Conservation (phyloP, 2,329 filamentous ascomycete species). For the Colletotrichum tofieldiae region DNA sequence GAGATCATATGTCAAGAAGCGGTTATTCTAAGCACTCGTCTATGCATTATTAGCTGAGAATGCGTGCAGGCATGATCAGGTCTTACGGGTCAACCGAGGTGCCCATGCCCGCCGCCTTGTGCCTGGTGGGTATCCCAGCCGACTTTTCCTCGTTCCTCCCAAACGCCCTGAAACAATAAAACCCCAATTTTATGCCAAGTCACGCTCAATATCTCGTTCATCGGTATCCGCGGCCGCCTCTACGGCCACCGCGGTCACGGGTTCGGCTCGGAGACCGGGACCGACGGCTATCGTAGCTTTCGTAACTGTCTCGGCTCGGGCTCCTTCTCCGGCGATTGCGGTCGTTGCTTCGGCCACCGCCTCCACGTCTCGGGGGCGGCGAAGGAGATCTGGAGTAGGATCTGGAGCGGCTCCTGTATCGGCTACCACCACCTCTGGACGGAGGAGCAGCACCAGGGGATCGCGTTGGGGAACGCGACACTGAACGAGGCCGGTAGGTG, state of each 20-base stretch:
- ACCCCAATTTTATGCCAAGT: conserved; percentile 6
- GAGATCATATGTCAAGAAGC: conserved; percentile 20
- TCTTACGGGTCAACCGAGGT: conserved; percentile 38
- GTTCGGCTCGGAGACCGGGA: conserved; percentile 34
- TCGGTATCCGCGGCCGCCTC: conserved; percentile 27
- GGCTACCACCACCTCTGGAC: conserved; percentile 52
- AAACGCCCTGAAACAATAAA: conserved; percentile 37
- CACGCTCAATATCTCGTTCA: conserved; percentile 11
- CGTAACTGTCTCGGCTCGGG: conserved; percentile 56
- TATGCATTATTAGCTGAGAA: conserved; percentile 39
- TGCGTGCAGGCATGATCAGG: conserved; percentile 29
- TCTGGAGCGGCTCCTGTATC: conserved; percentile 63
- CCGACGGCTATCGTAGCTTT: conserved; percentile 56
- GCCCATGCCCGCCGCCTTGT: conserved; percentile 30
- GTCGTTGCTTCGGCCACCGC: conserved; percentile 48
- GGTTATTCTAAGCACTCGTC: conserved; percentile 24
- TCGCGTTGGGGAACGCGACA: conserved; percentile 64
- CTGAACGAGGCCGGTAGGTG: conserved; percentile 74
- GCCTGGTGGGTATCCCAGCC: conserved; percentile 7
- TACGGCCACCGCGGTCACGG: conserved; percentile 27
- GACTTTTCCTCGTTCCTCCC: conserved; percentile 34
- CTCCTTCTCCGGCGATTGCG: conserved; percentile 51
- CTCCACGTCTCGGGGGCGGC: conserved; percentile 54
- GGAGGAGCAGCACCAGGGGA: conserved; percentile 54
- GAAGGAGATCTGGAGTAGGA: conserved; percentile 64